Percentiles rank a stretch among this genome's conserved stretches.
These are phyloP conservation scores for Lecanoromycetidae sp. DNA, from an alignment of 2,329 filamentous ascomycete genomes.

Conservation along the genomic window DNA sequence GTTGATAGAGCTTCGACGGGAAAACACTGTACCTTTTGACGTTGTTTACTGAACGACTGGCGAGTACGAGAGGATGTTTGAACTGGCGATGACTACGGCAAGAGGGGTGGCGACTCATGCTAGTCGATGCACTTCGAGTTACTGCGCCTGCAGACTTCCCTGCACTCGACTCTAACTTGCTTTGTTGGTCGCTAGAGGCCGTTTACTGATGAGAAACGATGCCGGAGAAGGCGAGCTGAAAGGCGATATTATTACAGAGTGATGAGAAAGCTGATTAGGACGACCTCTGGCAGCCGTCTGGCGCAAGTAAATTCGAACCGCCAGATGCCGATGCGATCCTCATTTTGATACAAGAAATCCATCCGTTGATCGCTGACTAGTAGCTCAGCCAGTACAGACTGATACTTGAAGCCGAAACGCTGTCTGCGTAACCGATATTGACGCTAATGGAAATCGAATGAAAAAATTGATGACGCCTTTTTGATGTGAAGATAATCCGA, in stretches of 20 bases:
- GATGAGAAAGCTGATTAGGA: conserved; percentile 17
- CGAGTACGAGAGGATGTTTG: neutral
- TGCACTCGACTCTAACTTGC: conserved; percentile 9
- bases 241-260: conserved; percentile 18
- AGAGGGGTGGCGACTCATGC: neutral
- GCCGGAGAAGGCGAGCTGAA: conserved; percentile 9
- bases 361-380: conserved; percentile 5
- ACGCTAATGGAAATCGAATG: conserved; percentile 8
- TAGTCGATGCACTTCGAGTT: neutral
- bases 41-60: neutral
- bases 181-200: conserved; percentile 4
- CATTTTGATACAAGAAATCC: neutral
- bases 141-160: neutral
- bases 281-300: conserved; percentile 7
- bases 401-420: conserved; percentile 11
- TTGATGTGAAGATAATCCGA: conserved; percentile 8
- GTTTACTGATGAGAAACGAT: neutral
- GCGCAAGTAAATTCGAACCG: conserved; percentile 3
- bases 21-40: neutral
- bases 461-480: conserved; percentile 14
- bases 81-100: conserved; percentile 6
- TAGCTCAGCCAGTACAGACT: conserved; percentile 3
- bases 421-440: conserved; percentile 8
- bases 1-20: neutral
- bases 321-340: conserved; percentile 13